These are phyloP conservation scores for Pseudonectria buxi DNA, from an alignment of 2,329 filamentous ascomycete genomes.

Conservation along the genomic window DNA sequence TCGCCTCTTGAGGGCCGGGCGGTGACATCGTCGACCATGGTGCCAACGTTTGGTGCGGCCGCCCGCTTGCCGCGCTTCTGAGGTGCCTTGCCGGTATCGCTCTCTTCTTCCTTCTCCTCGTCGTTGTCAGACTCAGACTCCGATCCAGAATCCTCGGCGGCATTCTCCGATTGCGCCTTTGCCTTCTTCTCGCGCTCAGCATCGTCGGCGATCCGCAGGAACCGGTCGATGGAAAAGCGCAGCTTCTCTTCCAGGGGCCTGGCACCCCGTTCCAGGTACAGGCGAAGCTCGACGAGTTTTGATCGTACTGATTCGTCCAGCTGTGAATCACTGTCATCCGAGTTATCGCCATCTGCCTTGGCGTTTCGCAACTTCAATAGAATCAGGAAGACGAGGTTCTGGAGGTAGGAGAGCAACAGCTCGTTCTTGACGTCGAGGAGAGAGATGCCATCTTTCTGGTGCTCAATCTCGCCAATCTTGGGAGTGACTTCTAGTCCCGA, in stretches of 20 bases:
- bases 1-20: constrained; percentile 20
- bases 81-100: constrained; percentile 24
- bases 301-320: constrained; percentile 63
- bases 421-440: constrained; percentile 95
- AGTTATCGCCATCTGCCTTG: constrained; percentile 19
- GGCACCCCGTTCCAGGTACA: constrained; percentile 90
- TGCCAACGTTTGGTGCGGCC: constrained; percentile 27
- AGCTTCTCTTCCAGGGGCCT: constrained; percentile 82
- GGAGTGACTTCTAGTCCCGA: constrained; percentile 63
- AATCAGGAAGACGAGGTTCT: constrained; percentile 86
- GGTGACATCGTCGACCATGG: constrained; percentile 28
- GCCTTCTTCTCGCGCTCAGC: constrained; percentile 43
- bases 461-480: constrained; percentile 54
- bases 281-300: constrained; percentile 83
- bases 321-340: constrained; percentile 33
- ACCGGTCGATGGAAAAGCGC: constrained; percentile 94
- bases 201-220: constrained; percentile 79
- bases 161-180: constrained; percentile 20
- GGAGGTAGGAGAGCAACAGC: constrained; percentile 89
- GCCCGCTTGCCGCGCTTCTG: constrained; percentile 20
- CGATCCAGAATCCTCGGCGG: constrained; percentile 15
- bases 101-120: constrained; percentile 30
- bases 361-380: constrained; percentile 68
- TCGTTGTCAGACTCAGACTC: constrained; percentile 26
- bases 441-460: constrained; percentile 83